Evolutionary conservation across 768 basidiomycete genomes (phyloP), one percentile per base, ranked within the genome.

Genomic region (Tremella fuciformis): DNA sequence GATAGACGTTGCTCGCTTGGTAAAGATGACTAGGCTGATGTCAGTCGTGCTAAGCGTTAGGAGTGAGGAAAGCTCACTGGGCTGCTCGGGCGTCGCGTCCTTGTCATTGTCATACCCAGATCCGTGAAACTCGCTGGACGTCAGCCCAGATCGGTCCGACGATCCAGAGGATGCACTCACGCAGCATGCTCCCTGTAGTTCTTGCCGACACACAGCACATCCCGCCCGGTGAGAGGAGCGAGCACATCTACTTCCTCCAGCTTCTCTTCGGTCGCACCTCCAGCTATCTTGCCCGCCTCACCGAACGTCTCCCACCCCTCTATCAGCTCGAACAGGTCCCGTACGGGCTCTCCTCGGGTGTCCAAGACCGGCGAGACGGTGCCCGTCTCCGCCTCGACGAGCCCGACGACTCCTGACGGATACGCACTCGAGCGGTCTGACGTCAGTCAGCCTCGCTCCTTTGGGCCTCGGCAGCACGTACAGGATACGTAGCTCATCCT

Each of bases 211-310:
- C 67, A 66, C 7, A 74, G 55, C 2, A 74, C 64, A 58, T 74
- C 72, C 38, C 72, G 49, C 3, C 70, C 70, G 18, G 57, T 42
- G 38, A 74, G 48, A 6, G 72, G 72, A 1, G 72, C 65, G 13
- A 65, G 53, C 15, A 65, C 58, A 29, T 67, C 55, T 3, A 74
- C 68, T 29, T 62, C 60, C 1, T n/a, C 24, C n/a, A 73, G 18
- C 26, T 56, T 52, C 54, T 70, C 80, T 26, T 81, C 82, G 4
- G 83, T 83, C 57, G 6, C 29, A 34, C 11, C 11, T 11, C 29
- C 29, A 34, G 6, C 42, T 15, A 46, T 46, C 42, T 46, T 46
- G n/a, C 42, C 42, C 22, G 6, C n/a, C n/a, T n/a, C 6, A 4
- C 42, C n/a, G 42, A 46, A 15, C 70, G 78, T 25, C 63, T 66